Base-by-base conservation (phyloP, 768 basidiomycete genomes). In the Suillus paluster region DNA sequence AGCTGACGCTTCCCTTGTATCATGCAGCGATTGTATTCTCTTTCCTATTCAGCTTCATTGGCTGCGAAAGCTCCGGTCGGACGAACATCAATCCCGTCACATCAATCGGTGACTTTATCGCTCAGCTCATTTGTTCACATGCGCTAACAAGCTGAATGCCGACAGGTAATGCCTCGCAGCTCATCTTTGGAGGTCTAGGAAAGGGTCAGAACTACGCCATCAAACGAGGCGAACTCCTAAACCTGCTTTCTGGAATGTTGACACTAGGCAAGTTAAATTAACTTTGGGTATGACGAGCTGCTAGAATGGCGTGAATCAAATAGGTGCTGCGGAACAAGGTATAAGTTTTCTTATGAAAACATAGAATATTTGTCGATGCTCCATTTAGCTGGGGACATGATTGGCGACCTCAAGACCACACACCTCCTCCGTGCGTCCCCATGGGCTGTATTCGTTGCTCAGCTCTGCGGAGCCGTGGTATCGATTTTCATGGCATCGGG, bases 21-120 rank as follows among this genome's bases (percentile, higher is more conserved):
- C 23, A 33, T 17, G 14, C 17, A 61, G 60, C 86, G n/a, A 79
- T 87, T 56, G 41, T 87, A 66, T 79, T 87, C 41, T 84, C 83
- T 44, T 87, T 86, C 77, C 52, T 86, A 49, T 87, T 87, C 78
- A 86, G 85, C 17, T 86, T 88, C 77, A 83, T 88, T 66, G 86
- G 83, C 55, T 85, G 86, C 12, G 85, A 87, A 67, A 83, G 81
- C 27, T 70, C 83, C 49, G 85, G 86, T 44, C 75, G 79, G 60
- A 87, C 85, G 10, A 84, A 86, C 64, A 78, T 88, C 69, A 87
- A 86, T 71, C 86, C 86, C 14, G 81, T 86, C 57, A 80, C 82
- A 8, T 83, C 84, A 44, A 81, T 85, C 45, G 71, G 75, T 75
- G 21, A 39, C 2, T 52, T 12, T 61, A 9, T 46, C 8, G 0